Evolutionary conservation across 345 rosid genomes (phyloP).

Genomic region (Clausena lansium): DNA sequence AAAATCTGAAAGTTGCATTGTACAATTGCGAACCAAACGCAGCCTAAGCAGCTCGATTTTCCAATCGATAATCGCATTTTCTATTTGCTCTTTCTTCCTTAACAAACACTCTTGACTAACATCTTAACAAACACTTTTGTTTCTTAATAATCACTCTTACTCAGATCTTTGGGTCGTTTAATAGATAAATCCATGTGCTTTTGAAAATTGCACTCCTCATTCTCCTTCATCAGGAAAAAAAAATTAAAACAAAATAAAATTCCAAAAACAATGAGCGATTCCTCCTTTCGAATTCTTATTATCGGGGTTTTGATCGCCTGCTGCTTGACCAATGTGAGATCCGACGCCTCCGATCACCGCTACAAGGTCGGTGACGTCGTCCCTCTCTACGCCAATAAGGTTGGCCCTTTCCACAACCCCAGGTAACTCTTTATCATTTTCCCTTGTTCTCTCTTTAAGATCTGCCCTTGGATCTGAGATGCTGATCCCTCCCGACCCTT

Average conservation of each 20-base stretch:
- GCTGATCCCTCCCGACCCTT: neutral
- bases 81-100: neutral
- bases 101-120: neutral
- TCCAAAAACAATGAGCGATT: constrained; percentile 19
- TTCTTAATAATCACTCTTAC: neutral
- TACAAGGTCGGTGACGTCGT: constrained; percentile 62
- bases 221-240: neutral
- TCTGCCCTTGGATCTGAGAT: constrained; percentile 14
- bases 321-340: constrained; percentile 38
- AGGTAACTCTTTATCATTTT: constrained; percentile 35
- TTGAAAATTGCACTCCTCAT: neutral
- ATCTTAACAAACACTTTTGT: neutral
- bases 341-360: constrained; percentile 70
- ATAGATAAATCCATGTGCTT: neutral
- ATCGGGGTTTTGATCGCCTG: constrained; percentile 35
- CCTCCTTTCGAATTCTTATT: constrained; percentile 30
- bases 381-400: constrained; percentile 80
- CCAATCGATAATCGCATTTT: neutral
- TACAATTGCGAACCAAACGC: neutral
- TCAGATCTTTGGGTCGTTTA: neutral
- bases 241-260: no score
- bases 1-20: no score
- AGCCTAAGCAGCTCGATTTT: neutral
- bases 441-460: neutral
- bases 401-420: constrained; percentile 83